Base-by-base conservation (phyloP, 768 basidiomycete genomes). In the Daedaleopsis nitida region DNA sequence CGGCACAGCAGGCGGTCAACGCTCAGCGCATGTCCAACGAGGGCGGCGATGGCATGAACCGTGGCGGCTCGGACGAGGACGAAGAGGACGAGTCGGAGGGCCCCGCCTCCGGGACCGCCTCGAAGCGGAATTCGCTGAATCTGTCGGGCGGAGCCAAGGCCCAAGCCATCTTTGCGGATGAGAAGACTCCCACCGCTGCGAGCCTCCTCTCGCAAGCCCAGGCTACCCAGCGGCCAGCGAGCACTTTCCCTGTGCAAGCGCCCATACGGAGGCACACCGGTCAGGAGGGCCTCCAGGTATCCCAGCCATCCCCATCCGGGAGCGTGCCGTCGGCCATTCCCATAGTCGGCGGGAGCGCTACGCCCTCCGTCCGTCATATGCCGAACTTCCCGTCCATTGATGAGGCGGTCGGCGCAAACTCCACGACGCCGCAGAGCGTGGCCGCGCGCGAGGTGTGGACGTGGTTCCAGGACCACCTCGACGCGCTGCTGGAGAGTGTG, bases 401-500 rank as follows among this genome's bases (percentile, higher is more conserved):
- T 62, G 92, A 94, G 75, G 91, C 91, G 21, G 83, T 93, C 42
- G 88, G 87, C 51, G 80, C 84, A 27, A 87, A 80, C 68, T 88
- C 89, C 12, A 83, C 87, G n/a, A 84, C 91, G 49, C 79, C 90
- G 32, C 88, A 94, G 66, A 84, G 86, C 57, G 81, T 92, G 21
- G 87, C 88, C 62, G 93, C 91, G 32, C 85, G 90, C 66, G 91
- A 92, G 73, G 90, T 93, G 7, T 96, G 94, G 94, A 83, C 80
- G 34, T 92, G 91, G 88, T 96, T 96, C 80, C 89, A 91, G 73
- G 89, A 93, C 59, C 94, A 96, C 77, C 80, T 94, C 62, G 92
- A 96, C 74, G 79, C 87, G 0, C 80, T 96, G 50, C 76, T 94
- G 35, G 91, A 93, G 66, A 88, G 84, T 67, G 85, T 94, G 45